Percentiles rank a stretch among this genome's conserved stretches.
phyloP scores from a whole-genome alignment of 306 rosid genomes.

The Sicyos baderoa region DNA sequence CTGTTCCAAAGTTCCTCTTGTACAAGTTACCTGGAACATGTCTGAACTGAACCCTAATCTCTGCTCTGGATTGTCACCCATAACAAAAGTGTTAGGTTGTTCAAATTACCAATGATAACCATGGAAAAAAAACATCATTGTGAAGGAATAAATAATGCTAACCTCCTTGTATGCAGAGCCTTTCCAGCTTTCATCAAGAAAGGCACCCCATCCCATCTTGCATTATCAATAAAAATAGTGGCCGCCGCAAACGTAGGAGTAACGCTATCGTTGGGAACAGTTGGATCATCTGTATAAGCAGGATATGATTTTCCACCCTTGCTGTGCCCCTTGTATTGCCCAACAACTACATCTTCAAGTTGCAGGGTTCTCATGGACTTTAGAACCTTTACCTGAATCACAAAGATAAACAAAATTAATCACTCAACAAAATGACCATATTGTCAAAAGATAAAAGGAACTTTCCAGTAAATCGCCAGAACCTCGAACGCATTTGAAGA shows the following conservation, averaged over 20 bases:
- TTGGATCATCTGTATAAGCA: conserved; percentile 72
- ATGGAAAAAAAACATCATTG: background rate
- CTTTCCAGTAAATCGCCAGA: background rate
- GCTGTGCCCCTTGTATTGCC: conserved; percentile 89
- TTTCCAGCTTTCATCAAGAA: conserved; percentile 97
- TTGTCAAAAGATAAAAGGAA: background rate
- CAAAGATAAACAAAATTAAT: conserved; percentile 6
- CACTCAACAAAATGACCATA: conserved; percentile 6
- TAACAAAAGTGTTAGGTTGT: conserved; percentile 19
- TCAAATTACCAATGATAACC: conserved; percentile 4
- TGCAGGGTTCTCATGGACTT: conserved; percentile 74
- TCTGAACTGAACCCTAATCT: conserved; percentile 94
- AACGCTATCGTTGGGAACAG: conserved; percentile 69
- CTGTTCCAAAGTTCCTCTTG: conserved; percentile 77
- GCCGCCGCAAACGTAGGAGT: conserved; percentile 98
- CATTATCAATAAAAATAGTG: conserved; percentile 81
- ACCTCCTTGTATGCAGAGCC: conserved; percentile 89
- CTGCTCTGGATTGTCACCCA: conserved; percentile 56
- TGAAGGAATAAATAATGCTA: background rate
- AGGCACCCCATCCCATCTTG: conserved; percentile 99
- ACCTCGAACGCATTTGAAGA: background rate
- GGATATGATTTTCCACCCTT: conserved; percentile 62
- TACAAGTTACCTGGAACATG: conserved; percentile 95
- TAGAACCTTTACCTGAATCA: conserved; percentile 81
- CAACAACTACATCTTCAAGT: conserved; percentile 80